Percentiles rank a stretch among this genome's conserved stretches.
Evolutionary conservation across 768 basidiomycete genomes (phyloP).

Genomic region (Cystofilobasidium capitatum): DNA sequence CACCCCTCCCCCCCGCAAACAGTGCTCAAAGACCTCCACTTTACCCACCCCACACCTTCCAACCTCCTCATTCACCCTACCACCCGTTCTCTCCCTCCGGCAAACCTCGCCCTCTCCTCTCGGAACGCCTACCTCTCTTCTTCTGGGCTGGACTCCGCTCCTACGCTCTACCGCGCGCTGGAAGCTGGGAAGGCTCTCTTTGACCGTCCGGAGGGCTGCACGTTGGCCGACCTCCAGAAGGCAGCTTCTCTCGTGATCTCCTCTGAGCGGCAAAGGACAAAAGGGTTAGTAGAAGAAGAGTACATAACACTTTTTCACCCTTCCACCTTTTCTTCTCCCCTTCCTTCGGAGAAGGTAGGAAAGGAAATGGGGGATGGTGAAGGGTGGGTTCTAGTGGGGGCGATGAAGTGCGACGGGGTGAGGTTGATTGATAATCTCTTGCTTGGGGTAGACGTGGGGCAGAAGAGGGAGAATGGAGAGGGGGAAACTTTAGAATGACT

Average conservation of each 20-base stretch:
- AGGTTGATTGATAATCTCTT: conserved; percentile 88
- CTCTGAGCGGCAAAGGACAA: conserved; percentile 42
- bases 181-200: conserved; percentile 51
- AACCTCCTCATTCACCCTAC: conserved; percentile 84
- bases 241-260: conserved; percentile 33
- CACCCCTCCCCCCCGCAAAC: background rate
- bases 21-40: conserved; percentile 66
- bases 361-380: conserved; percentile 30
- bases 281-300: conserved; percentile 50
- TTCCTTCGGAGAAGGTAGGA: conserved; percentile 38
- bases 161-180: conserved; percentile 63
- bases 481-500: background rate
- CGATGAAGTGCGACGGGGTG: conserved; percentile 73
- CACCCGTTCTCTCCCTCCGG: conserved; percentile 50
- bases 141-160: conserved; percentile 56
- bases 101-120: conserved; percentile 76
- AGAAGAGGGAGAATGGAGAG: background rate
- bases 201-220: conserved; percentile 36
- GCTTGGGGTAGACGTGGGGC: conserved; percentile 45
- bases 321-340: conserved; percentile 58
- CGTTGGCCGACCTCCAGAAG: conserved; percentile 30
- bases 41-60: conserved; percentile 62
- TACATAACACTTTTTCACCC: conserved; percentile 85
- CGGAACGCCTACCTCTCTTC: conserved; percentile 71
- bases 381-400: conserved; percentile 72